Base-by-base conservation (phyloP, 305 asterid species). In the Rubia peregrina region DNA sequence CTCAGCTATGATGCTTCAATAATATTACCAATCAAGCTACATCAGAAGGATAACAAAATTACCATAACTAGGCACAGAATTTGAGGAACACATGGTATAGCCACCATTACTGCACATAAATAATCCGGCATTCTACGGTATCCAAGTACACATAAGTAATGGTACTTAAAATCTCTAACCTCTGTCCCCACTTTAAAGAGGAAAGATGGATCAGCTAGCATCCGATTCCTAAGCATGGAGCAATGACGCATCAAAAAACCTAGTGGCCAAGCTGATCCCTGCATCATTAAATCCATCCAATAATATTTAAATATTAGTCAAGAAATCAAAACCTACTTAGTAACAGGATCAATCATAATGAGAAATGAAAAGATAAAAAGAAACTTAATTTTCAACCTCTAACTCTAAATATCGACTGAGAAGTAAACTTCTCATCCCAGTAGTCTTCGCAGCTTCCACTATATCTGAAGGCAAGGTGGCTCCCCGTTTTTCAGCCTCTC, bases 181-280 rank as follows among this genome's bases (percentile, higher is more conserved):
- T 92, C 98, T 46, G 87, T 85, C 72, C 96, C 98, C 57, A 92
- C 87, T 90, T 92, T 90, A 77, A 90, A 92, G 85, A 92, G 74
- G 81, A 92, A 92, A 0, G 96, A 82, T 0, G 96, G 96, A 85
- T 92, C 98, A 16, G 89, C 96, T 53, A 92, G 85, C 98, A 92
- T 90, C 49, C 98, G 82, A 68, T 92, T 81, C 74, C 98, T 88
- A 70, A 90, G 91, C 95, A 90, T 84, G 30, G 91, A 56, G 77
- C 82, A 88, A 78, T 82, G 76, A 77, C 89, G 87, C 90, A 90
- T 90, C 61, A 90, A 75, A 80, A 90, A 90, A 7, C 96, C 94
- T 68, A 90, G 71, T 9, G 87, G 92, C 94, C 96, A 81, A 77
- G 65, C 81, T n/a, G 96, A 80, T 60, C 86, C 86, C 95, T 90